A percentile compares a stretch with the other conserved stretches of the same genome.
These are phyloP conservation scores for Adiantum capillusveneris DNA, from an alignment of 75 land plant genomes.

Conservation along the genomic window DNA sequence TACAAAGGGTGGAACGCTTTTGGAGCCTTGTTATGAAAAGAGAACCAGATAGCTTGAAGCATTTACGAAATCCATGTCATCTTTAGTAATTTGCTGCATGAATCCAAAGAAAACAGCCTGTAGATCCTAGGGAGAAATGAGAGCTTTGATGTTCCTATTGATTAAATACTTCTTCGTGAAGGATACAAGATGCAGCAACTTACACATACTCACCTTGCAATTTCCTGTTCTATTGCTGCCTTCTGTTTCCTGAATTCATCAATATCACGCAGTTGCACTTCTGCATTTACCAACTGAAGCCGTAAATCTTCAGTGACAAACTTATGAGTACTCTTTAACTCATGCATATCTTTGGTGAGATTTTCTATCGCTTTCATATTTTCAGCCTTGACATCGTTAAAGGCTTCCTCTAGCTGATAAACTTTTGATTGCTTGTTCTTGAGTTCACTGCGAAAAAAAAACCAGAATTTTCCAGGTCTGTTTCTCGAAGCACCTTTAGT, in stretches of 20 bases:
- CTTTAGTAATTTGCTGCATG: too few relatives aligned
- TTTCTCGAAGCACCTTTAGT: too few relatives aligned
- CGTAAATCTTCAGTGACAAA: constrained; percentile 13
- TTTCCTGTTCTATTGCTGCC: constrained; percentile 17
- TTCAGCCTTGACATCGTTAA: constrained; percentile 11
- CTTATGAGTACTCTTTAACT: constrained; percentile 4
- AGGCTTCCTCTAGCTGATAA: constrained; percentile 8
- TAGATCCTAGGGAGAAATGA: too few relatives aligned
- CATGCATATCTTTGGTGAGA: constrained; percentile 10
- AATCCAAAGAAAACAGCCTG: too few relatives aligned
- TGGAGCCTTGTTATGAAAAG: too few relatives aligned
- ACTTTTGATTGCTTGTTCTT: constrained; percentile 9
- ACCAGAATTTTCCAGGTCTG: not conserved
- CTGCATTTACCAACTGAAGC: constrained; percentile 24
- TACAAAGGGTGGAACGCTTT: too few relatives aligned
- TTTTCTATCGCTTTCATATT: constrained; percentile 3
- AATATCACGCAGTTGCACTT: constrained; percentile 19
- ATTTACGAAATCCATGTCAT: too few relatives aligned
- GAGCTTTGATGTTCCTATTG: too few relatives aligned
- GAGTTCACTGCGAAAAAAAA: constrained; percentile 10
- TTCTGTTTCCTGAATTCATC: constrained; percentile 19
- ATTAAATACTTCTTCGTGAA: too few relatives aligned
- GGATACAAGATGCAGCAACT: too few relatives aligned
- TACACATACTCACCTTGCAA: constrained; percentile 10
- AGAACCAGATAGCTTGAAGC: too few relatives aligned